phyloP scores from a whole-genome alignment of 2,329 filamentous ascomycete genomes.

The Exophiala viscosa region DNA sequence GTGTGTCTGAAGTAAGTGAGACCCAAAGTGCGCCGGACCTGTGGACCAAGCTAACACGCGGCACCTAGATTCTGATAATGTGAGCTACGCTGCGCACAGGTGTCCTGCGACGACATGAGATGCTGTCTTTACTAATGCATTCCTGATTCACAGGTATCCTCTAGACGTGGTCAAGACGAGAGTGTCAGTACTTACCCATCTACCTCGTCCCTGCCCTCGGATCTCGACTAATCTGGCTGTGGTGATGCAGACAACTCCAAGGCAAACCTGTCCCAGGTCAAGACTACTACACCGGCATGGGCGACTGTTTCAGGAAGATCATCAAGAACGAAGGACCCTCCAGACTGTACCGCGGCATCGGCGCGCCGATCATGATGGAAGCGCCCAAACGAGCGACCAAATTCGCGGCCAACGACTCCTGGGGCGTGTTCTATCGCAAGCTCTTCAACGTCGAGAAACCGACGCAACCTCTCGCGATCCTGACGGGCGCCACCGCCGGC shows the following conservation, averaged over 20 bases:
- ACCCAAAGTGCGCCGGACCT: background rate
- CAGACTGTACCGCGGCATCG: conserved; percentile 91
- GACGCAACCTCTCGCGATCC: conserved; percentile 84
- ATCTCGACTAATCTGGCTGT: conserved; percentile 3
- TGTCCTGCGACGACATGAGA: background rate
- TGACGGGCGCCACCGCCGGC: conserved; percentile 91
- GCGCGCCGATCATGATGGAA: conserved; percentile 95
- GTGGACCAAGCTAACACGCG: background rate
- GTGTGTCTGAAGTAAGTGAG: conserved; percentile 86
- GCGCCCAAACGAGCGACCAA: conserved; percentile 95
- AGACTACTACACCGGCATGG: conserved; percentile 92
- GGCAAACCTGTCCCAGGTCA: conserved; percentile 65
- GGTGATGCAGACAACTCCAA: conserved; percentile 69
- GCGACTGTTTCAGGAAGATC: conserved; percentile 98
- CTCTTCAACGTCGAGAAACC: conserved; percentile 80
- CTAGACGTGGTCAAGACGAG: conserved; percentile 97
- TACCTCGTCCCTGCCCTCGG: conserved; percentile 2
- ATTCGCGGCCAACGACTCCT: conserved; percentile 98
- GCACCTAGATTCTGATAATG: conserved; percentile 76
- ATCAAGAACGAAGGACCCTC: conserved; percentile 89
- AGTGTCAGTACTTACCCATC: conserved; percentile 62
- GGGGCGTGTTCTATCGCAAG: conserved; percentile 90
- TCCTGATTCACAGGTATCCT: conserved; percentile 71
- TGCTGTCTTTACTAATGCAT: conserved; percentile 1
- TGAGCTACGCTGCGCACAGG: conserved; percentile 38